These are phyloP conservation scores for Coemansia sp. DNA, from an alignment of 192 early-diverging fungal genomes.

Conservation along the genomic window DNA sequence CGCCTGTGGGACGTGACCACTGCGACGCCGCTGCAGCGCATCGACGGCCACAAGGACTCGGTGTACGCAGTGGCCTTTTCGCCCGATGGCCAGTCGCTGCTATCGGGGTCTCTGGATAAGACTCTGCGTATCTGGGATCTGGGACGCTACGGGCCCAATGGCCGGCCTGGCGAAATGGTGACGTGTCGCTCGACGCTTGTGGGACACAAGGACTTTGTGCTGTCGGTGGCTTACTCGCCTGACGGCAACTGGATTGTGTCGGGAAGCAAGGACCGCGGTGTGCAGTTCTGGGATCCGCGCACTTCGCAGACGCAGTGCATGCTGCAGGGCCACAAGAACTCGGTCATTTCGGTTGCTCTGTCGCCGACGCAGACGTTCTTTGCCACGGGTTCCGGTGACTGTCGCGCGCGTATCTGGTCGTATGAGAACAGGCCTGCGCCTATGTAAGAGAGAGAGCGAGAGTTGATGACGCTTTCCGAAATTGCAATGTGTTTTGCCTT, in stretches of 20 bases:
- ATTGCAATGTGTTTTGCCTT: background rate
- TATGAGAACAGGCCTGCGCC: slow-evolving; percentile 54
- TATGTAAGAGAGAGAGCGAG: slow-evolving; percentile 8
- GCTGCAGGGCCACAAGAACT: slow-evolving; percentile 95
- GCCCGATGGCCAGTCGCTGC: slow-evolving; percentile 86
- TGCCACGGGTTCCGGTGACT: slow-evolving; percentile 97
- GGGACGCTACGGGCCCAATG: slow-evolving; percentile 39
- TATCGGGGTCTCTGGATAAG: slow-evolving; percentile 90
- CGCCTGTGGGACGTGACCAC: slow-evolving; percentile 87
- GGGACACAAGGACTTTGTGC: slow-evolving; percentile 94
- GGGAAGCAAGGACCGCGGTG: slow-evolving; percentile 88
- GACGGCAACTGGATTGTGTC: slow-evolving; percentile 89
- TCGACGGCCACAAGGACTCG: slow-evolving; percentile 93
- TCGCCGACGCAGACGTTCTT: slow-evolving; percentile 79
- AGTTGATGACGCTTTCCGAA: background rate
- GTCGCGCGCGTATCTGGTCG: slow-evolving; percentile 88
- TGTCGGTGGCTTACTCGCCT: slow-evolving; percentile 85
- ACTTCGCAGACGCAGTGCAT: slow-evolving; percentile 72
- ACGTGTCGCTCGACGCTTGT: slow-evolving; percentile 40
- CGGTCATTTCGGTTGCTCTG: slow-evolving; percentile 91
- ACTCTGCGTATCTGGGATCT: slow-evolving; percentile 93
- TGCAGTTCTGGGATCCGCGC: slow-evolving; percentile 92
- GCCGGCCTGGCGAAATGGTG: slow-evolving; percentile 31
- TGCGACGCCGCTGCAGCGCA: slow-evolving; percentile 69
- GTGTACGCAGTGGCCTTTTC: slow-evolving; percentile 96